phyloP scores from a whole-genome alignment of 306 rosid genomes.

The Carpinus fangiana region DNA sequence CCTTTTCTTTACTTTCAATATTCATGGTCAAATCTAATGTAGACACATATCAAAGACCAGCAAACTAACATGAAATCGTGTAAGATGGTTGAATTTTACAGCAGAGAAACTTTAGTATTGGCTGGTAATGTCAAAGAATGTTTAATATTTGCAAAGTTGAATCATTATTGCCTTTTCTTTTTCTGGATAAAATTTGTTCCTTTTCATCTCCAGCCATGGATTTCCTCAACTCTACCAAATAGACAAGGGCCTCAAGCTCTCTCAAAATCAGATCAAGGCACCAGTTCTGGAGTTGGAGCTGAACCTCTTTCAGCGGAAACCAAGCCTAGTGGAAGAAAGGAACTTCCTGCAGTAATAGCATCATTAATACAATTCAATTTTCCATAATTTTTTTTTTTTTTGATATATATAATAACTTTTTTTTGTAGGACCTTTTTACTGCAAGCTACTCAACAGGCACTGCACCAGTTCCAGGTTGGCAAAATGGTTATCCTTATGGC shows the following conservation, averaged over 20 bases:
- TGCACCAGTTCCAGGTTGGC: conserved; percentile 56
- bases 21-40: neutral
- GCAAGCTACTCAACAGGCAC: conserved; percentile 41
- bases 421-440: conserved; percentile 75
- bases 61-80: neutral
- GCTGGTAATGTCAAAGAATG: conserved; percentile 5
- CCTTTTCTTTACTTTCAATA: neutral
- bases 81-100: neutral
- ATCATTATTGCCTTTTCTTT: neutral
- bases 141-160: neutral
- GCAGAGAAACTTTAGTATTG: neutral
- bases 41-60: neutral
- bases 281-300: conserved; percentile 29
- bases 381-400: neutral
- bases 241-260: conserved; percentile 37
- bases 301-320: conserved; percentile 36
- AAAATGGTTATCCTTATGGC: conserved; percentile 45
- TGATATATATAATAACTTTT: conserved; percentile 18
- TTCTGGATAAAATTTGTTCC: neutral
- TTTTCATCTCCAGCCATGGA: conserved; percentile 34
- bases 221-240: conserved; percentile 22
- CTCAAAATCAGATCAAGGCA: conserved; percentile 42
- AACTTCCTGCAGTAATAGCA: conserved; percentile 67
- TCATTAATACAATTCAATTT: conserved; percentile 12
- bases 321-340: conserved; percentile 50